Evolutionary conservation across 306 rosid genomes (phyloP).

Genomic region (Medicago truncatula): DNA sequence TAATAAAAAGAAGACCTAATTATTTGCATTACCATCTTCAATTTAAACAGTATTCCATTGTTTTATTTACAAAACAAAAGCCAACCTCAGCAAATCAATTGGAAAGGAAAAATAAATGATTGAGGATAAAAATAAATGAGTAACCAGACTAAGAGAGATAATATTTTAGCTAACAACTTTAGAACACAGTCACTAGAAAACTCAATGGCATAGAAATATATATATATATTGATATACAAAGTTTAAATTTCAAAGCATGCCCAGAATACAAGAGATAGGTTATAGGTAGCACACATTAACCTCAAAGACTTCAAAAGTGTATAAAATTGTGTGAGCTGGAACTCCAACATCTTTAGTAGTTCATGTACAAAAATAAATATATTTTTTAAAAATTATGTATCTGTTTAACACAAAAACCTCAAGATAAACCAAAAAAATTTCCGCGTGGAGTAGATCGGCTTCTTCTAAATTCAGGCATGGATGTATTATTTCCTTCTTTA

Average conservation of each 20-base stretch:
- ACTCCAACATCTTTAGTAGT: slow-evolving; percentile 44
- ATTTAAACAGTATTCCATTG: no score
- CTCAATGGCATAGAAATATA: slow-evolving; percentile 10
- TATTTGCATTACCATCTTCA: no score
- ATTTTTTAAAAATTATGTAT: background rate
- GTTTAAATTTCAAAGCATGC: slow-evolving; percentile 47
- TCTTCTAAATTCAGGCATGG: slow-evolving; percentile 72
- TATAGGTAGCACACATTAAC: slow-evolving; percentile 25
- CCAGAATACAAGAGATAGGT: slow-evolving; percentile 36
- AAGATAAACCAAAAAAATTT: slow-evolving; percentile 63
- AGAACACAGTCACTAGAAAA: slow-evolving; percentile 13
- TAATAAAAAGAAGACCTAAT: no score
- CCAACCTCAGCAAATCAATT: no score
- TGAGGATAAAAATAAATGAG: background rate
- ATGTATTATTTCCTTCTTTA: slow-evolving; percentile 61
- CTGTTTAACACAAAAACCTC: slow-evolving; percentile 43
- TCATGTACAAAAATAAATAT: slow-evolving; percentile 55
- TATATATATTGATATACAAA: slow-evolving; percentile 34
- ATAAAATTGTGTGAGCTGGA: slow-evolving; percentile 45
- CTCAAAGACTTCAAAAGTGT: slow-evolving; percentile 49
- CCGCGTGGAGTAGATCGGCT: slow-evolving; percentile 92
- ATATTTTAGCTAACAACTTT: no score
- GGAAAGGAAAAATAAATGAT: no score
- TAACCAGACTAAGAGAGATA: background rate
- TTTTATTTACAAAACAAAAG: no score